Evolutionary conservation across 129 eudicot species (phyloP).

Genomic region (Gnaphalium uliginosum): DNA sequence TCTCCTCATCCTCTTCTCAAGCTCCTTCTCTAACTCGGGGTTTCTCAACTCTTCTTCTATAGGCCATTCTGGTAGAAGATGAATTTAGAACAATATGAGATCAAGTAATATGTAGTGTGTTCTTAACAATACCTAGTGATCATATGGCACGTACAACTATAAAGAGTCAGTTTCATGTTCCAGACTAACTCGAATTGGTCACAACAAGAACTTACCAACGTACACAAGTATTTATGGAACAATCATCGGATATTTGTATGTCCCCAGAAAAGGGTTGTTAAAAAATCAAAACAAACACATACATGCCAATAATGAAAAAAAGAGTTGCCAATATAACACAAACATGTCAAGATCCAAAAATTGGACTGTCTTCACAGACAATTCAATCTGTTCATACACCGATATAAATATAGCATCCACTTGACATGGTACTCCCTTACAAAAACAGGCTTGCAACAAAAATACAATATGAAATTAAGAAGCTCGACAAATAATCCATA

Average conservation of each 20-base stretch:
- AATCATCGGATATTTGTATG: neutral
- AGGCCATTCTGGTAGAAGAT: constrained; percentile 48
- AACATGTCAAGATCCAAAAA: too few relatives aligned
- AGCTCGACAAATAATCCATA: too few relatives aligned
- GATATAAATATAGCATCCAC: too few relatives aligned
- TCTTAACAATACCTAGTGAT: neutral
- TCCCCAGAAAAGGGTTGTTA: neutral
- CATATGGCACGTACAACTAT: constrained; percentile 1
- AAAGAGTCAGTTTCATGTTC: neutral
- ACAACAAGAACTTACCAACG: neutral
- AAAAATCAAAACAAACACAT: neutral
- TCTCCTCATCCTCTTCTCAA: constrained; percentile 64
- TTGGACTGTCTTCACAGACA: too few relatives aligned
- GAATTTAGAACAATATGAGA: constrained; percentile 12
- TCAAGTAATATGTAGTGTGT: neutral
- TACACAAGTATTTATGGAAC: neutral
- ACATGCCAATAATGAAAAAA: too few relatives aligned
- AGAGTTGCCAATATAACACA: too few relatives aligned
- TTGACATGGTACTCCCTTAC: too few relatives aligned
- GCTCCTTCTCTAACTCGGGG: constrained; percentile 74
- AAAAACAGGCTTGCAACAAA: too few relatives aligned
- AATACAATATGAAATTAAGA: too few relatives aligned
- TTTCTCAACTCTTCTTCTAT: constrained; percentile 62
- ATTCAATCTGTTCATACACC: too few relatives aligned
- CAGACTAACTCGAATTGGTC: neutral